Conservation (phyloP, 108 stramenopile genomes). For the Skeletonema tropicum region DNA sequence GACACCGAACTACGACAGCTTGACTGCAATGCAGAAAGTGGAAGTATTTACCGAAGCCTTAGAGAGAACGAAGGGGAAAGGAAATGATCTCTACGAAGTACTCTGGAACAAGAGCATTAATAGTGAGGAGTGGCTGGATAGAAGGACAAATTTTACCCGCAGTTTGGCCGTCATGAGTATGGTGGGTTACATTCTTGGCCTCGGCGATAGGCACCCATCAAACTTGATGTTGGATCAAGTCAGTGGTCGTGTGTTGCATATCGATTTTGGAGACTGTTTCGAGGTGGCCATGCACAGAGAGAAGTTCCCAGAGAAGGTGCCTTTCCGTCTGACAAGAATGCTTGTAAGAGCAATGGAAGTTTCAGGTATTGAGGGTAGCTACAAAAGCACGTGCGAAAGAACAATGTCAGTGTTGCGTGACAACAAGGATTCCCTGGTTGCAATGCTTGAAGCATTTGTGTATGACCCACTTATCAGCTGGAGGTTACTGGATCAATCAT, state of each 20-base stretch:
- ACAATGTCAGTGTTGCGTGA: constrained; percentile 96
- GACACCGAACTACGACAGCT: constrained; percentile 90
- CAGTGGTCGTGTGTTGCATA: constrained; percentile 95
- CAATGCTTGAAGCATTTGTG: constrained; percentile 99
- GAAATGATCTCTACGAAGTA: constrained; percentile 95
- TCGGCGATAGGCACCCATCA: constrained; percentile 93
- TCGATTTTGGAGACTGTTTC: constrained; percentile 95
- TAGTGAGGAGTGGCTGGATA: constrained; percentile 97
- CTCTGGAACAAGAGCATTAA: constrained; percentile 96
- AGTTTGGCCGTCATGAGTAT: constrained; percentile 99
- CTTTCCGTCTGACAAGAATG: constrained; percentile 99
- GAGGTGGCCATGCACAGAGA: constrained; percentile 99
- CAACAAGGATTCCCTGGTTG: constrained; percentile 94
- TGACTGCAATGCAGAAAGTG: constrained; percentile 97
- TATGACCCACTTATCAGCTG: constrained; percentile 99
- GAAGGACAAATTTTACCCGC: constrained; percentile 95
- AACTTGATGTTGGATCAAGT: constrained; percentile 92
- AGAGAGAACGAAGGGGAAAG: constrained; percentile 79
- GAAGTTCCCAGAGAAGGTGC: constrained; percentile 98
- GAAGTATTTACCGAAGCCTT: constrained; percentile 96
- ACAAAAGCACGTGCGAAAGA: constrained; percentile 94
- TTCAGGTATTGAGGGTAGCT: constrained; percentile 97
- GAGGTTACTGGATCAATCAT: constrained; percentile 82
- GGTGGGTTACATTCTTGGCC: constrained; percentile 97
- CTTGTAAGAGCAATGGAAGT: constrained; percentile 99